Evolutionary conservation across 1,139 yeast genomes (phyloP), one percentile per base, ranked within the genome.

Genomic region (Suhomyces anneliseae): DNA sequence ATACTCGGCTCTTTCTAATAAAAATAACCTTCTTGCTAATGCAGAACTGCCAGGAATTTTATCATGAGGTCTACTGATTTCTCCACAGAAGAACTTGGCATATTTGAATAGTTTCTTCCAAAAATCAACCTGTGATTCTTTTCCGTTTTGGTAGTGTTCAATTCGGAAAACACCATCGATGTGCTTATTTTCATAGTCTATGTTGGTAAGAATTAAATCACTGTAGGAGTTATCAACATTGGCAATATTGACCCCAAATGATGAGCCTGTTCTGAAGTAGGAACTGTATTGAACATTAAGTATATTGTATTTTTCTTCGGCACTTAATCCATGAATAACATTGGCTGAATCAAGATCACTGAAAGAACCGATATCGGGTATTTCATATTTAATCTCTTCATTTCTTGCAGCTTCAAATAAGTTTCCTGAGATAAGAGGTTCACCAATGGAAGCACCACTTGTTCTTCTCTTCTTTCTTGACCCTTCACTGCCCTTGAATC

Each of bases 261-360:
- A 44, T 6, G 66, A 53, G 0, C 69, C 69, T 0, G 60, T 47
- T 32, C 52, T 56, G 36, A 64, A 53, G 33, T 43, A 49, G 10
- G 61, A 56, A 27, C 56, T 52, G 36, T 46, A 53, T 34, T 55
- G 60, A 12, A 62, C 59, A 45, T 59, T 56, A 46, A 66, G 51
- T 6, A 68, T 60, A 4, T 47, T 48, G 27, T 60, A 59, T 40
- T 58, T 63, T 42, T 60, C 61, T 7, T 43, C 44, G 7, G 44
- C 35, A 3, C 55, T 43, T 34, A 46, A 48, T 1, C 32, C 32
- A 29, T 29, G n/a, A 29, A 29, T 29, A 2, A 29, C 7, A 11
- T 29, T 29, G 32, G 24, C 24, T 19, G 24, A 19, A 19, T 19
- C 6, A 14, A 35, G 34, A 14, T 33, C 34, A 33, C 26, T 9